A percentile compares a stretch with the other conserved stretches of the same genome.
Evolutionary conservation across 2,329 filamentous ascomycete genomes (phyloP).

Genomic region (Botrytis aclada): DNA sequence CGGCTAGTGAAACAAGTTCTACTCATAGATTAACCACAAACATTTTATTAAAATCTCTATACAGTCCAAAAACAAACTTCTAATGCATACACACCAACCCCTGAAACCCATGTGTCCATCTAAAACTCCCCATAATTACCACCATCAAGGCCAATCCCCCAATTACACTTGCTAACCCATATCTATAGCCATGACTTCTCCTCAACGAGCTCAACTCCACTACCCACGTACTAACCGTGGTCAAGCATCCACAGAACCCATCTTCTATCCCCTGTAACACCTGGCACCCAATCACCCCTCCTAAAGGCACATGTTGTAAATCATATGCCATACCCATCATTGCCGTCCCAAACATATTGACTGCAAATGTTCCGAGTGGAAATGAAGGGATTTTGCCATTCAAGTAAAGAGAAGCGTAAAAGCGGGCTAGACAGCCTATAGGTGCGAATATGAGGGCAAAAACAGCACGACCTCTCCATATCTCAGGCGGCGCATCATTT

Average conservation of each 20-base stretch:
- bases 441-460: conserved; percentile 84
- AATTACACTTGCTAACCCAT: conserved; percentile 60
- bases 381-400: conserved; percentile 67
- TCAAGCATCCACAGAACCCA: conserved; percentile 65
- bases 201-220: conserved; percentile 55
- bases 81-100: conserved; percentile 33
- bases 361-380: conserved; percentile 80
- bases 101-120: conserved; percentile 63
- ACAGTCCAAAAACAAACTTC: not conserved
- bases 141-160: conserved; percentile 59
- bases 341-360: conserved; percentile 74
- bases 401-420: conserved; percentile 67
- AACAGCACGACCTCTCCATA: conserved; percentile 72
- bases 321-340: conserved; percentile 76
- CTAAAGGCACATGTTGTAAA: conserved; percentile 63
- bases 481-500: conserved; percentile 44
- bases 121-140: conserved; percentile 70
- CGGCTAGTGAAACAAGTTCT: not conserved
- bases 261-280: conserved; percentile 64
- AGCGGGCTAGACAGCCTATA: conserved; percentile 71
- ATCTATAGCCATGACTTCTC: conserved; percentile 62
- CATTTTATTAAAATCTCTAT: not conserved
- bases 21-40: not conserved
- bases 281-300: conserved; percentile 61
- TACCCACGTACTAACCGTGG: conserved; percentile 67